Evolutionary conservation across 2,329 filamentous ascomycete genomes (phyloP), one percentile per base, ranked within the genome.

Genomic region (Ophiostoma sp.): DNA sequence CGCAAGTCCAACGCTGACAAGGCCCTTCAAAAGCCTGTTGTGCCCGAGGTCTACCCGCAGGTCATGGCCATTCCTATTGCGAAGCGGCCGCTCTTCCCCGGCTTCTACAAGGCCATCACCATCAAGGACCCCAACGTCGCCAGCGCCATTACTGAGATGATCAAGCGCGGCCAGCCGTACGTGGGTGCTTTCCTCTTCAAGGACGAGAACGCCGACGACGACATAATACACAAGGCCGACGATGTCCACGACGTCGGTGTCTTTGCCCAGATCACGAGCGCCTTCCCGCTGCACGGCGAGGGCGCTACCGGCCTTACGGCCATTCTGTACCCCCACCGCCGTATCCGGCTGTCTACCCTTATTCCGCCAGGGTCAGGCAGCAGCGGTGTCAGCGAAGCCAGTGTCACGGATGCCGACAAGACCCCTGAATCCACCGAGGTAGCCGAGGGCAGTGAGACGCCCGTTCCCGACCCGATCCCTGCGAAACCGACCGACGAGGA

Each of bases 81-180:
- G 36, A 94, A 97, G 81, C 89, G 96, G 71, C 96, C 96, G 12
- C 85, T 99, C 15, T 99, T 98, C 83, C 96, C 96, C 0, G 96
- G 96, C 1, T 99, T 98, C 83, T 99, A 99, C 85, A 99, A 99
- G 83, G 95, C 96, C 11, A 96, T 99, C 77, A 99, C 95, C 3
- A 97, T 99, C 77, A 92, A 93, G 80, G 94, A 99, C 79, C 93
- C 93, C 22, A 93, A 96, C 78, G 96, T 99, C 48, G 92, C 95
- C 17, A 90, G 91, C 52, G 96, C 96, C 28, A 97, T 99, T 77
- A 92, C 95, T 74, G 97, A 99, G 80, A 96, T 97, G 87, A 93
- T 98, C 81, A 97, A 97, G 86, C 89, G 95, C 70, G 96, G 96
- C 0, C 97, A 99, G 82, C 97, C 95, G 31, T 99, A 99, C 79